phyloP scores from a whole-genome alignment of 805 yeast species.

The Isabelozyma gotoi region DNA sequence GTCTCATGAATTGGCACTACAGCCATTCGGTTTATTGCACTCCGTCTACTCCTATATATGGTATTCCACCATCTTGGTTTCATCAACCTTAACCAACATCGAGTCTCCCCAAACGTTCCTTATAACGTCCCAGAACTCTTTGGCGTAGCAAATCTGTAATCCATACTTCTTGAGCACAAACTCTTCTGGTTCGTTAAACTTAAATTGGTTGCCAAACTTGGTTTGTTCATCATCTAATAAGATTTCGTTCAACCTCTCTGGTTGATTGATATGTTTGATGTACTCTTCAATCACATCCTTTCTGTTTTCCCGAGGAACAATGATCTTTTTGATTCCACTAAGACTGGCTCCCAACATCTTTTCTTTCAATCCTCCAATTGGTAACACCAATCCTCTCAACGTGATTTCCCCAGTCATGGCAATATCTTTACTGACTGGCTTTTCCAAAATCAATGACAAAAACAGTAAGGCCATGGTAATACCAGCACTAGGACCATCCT shows the following conservation, averaged over 20 bases:
- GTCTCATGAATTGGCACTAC: too few species aligned
- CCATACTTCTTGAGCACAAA: slow-evolving; percentile 55
- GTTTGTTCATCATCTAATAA: slow-evolving; percentile 34
- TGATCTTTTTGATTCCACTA: slow-evolving; percentile 52
- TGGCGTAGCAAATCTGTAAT: slow-evolving; percentile 61
- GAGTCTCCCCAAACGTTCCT: slow-evolving; percentile 65
- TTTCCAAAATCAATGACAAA: slow-evolving; percentile 41
- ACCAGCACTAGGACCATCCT: slow-evolving; percentile 51
- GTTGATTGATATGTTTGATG: slow-evolving; percentile 33
- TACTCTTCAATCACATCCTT: slow-evolving; percentile 65
- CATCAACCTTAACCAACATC: slow-evolving; percentile 24
- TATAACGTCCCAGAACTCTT: slow-evolving; percentile 77
- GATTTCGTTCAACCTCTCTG: slow-evolving; percentile 30
- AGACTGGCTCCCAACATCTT: slow-evolving; percentile 78
- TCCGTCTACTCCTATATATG: too few species aligned
- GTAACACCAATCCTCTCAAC: slow-evolving; percentile 71
- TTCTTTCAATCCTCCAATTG: slow-evolving; percentile 81
- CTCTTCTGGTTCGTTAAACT: slow-evolving; percentile 45
- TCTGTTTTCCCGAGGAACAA: slow-evolving; percentile 71
- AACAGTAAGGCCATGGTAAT: slow-evolving; percentile 50
- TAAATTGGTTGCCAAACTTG: slow-evolving; percentile 22
- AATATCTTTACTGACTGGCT: slow-evolving; percentile 45
- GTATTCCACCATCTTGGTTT: slow-evolving; percentile 28
- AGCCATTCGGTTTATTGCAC: too few species aligned
- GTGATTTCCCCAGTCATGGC: slow-evolving; percentile 92